Evolutionary conservation across 1,284 basidiomycete genomes (phyloP).

Genomic region (Moesziomyces antarcticus): DNA sequence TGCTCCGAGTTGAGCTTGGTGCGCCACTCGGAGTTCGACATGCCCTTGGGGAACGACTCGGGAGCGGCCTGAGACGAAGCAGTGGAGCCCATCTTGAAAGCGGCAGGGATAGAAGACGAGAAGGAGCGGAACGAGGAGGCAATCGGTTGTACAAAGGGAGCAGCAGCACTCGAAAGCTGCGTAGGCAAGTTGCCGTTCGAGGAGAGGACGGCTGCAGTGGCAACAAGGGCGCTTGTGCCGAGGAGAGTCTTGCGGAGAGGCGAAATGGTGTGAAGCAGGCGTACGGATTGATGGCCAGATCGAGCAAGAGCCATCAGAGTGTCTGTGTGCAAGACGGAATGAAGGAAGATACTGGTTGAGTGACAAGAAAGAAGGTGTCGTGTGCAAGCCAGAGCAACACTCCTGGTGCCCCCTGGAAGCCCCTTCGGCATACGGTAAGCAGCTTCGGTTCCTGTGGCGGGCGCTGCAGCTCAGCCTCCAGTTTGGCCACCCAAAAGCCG

Average conservation of each 20-base stretch:
- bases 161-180: constrained; percentile 3
- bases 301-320: constrained; percentile 37
- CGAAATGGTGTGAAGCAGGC: constrained; percentile 26
- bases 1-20: constrained; percentile 84
- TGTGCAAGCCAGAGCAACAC: constrained; percentile 9
- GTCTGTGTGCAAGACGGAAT: background rate
- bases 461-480: background rate
- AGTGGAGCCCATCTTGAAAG: constrained; percentile 45
- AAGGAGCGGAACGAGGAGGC: constrained; percentile 14
- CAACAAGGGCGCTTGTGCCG: constrained; percentile 26
- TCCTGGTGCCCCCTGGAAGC: background rate
- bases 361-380: constrained; percentile 12
- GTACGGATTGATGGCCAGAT: constrained; percentile 15
- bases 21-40: constrained; percentile 86
- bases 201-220: constrained; percentile 24
- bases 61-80: constrained; percentile 38
- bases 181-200: constrained; percentile 7
- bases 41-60: constrained; percentile 67
- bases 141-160: background rate
- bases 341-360: background rate
- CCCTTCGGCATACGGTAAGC: constrained; percentile 11
- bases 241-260: constrained; percentile 23
- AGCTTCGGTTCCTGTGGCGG: background rate
- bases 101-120: constrained; percentile 2
- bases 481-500: constrained; percentile 5